phyloP scores from a whole-genome alignment of 2,329 filamentous ascomycete genomes.

The Nectriaceae sp. region DNA sequence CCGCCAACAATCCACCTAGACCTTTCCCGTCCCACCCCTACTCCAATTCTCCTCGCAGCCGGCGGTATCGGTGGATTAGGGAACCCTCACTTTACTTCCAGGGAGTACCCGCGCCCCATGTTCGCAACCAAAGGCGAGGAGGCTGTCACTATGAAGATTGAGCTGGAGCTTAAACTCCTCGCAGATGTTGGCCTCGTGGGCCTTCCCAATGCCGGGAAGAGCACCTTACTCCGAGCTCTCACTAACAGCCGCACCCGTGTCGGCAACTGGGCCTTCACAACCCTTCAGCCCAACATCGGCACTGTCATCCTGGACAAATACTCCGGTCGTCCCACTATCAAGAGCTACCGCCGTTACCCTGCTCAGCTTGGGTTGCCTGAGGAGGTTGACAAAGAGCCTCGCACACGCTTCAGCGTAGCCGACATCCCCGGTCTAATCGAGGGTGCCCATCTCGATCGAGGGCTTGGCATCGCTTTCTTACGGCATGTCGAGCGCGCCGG shows the following conservation, averaged over 20 bases:
- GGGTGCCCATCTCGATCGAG: conserved; percentile 88
- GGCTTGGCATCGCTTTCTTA: conserved; percentile 87
- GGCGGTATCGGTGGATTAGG: conserved; percentile 89
- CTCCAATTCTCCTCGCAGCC: conserved; percentile 81
- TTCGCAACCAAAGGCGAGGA: conserved; percentile 87
- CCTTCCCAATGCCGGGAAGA: conserved; percentile 94
- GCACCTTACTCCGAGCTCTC: conserved; percentile 83
- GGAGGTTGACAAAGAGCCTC: conserved; percentile 52
- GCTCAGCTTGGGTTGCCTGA: conserved; percentile 40
- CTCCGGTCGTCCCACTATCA: conserved; percentile 67
- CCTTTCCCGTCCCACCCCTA: conserved; percentile 74
- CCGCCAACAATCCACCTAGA: conserved; percentile 72
- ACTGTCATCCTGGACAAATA: conserved; percentile 92
- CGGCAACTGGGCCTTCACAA: conserved; percentile 96
- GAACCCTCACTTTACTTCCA: conserved; percentile 89
- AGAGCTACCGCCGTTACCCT: conserved; percentile 36
- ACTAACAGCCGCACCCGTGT: conserved; percentile 88
- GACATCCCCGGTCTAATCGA: conserved; percentile 95
- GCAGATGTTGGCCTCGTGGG: conserved; percentile 95
- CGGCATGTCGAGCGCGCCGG: conserved; percentile 93
- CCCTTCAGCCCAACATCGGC: conserved; percentile 90
- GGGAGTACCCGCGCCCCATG: conserved; percentile 73
- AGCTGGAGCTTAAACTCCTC: conserved; percentile 91
- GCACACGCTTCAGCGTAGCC: conserved; percentile 87
- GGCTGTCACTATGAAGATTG: conserved; percentile 75